These are phyloP conservation scores for Ceratocystis harringtonii DNA, from an alignment of 2,329 filamentous ascomycete genomes.

Conservation along the genomic window DNA sequence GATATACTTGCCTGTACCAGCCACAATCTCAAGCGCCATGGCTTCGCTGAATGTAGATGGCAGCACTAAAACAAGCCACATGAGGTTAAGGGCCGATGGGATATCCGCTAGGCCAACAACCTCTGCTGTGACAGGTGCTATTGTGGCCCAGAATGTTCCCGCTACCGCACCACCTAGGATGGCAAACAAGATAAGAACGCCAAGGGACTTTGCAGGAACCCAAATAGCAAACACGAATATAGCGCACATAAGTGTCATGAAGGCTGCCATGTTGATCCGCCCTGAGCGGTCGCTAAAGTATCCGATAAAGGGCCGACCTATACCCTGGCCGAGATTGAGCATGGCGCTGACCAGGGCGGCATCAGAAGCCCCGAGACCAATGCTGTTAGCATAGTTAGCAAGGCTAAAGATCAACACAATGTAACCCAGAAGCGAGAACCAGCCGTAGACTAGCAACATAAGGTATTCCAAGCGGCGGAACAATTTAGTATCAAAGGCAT, in stretches of 20 bases:
- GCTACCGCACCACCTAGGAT: constrained; percentile 55
- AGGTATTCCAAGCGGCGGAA: constrained; percentile 48
- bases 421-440: constrained; percentile 59
- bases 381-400: constrained; percentile 53
- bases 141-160: constrained; percentile 56
- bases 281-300: constrained; percentile 56
- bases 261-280: constrained; percentile 54
- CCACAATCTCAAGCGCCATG: constrained; percentile 43
- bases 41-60: constrained; percentile 55
- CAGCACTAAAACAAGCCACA: constrained; percentile 56
- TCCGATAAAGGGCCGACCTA: constrained; percentile 59
- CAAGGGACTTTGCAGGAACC: constrained; percentile 50
- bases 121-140: constrained; percentile 56
- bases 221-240: constrained; percentile 56
- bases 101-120: constrained; percentile 56
- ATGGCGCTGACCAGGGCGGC: constrained; percentile 58
- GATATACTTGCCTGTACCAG: constrained; percentile 33
- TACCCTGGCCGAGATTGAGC: constrained; percentile 50
- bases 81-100: constrained; percentile 51
- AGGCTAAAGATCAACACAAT: constrained; percentile 63
- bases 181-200: constrained; percentile 55
- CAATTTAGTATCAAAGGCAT: constrained; percentile 49
- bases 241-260: constrained; percentile 49
- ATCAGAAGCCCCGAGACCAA: constrained; percentile 52
- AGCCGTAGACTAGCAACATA: constrained; percentile 50